phyloP scores from a whole-genome alignment of 2,329 filamentous ascomycete species.

The Pseudocercospora musae region DNA sequence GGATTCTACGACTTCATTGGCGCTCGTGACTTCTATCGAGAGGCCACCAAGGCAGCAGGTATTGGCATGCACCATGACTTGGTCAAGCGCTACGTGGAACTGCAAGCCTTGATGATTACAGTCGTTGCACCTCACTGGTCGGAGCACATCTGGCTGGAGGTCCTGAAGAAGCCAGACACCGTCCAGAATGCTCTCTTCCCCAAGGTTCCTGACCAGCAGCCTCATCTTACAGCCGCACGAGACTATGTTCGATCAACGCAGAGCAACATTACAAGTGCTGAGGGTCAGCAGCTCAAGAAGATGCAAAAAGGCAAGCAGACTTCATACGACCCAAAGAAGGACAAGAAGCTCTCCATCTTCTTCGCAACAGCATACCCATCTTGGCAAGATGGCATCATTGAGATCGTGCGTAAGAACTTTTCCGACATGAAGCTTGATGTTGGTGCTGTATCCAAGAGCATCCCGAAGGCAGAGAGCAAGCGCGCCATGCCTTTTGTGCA shows the following conservation, averaged over 20 bases:
- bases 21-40: constrained; percentile 86
- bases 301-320: constrained; percentile 87
- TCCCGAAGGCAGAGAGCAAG: constrained; percentile 90
- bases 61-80: constrained; percentile 84
- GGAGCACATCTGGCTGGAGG: constrained; percentile 90
- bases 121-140: constrained; percentile 91
- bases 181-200: constrained; percentile 81
- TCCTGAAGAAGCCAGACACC: constrained; percentile 70
- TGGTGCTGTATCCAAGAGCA: constrained; percentile 72
- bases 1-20: constrained; percentile 87
- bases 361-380: constrained; percentile 74
- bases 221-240: constrained; percentile 70
- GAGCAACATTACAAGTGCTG: constrained; percentile 80
- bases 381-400: constrained; percentile 91
- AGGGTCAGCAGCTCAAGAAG: constrained; percentile 79
- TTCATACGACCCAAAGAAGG: constrained; percentile 82
- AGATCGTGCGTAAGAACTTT: constrained; percentile 70
- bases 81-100: constrained; percentile 74
- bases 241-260: constrained; percentile 75
- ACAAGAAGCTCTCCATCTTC: constrained; percentile 88
- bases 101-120: constrained; percentile 77
- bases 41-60: constrained; percentile 70
- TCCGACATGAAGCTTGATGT: constrained; percentile 66
- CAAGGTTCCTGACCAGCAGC: constrained; percentile 61
- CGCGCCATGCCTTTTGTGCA: constrained; percentile 98